Conservation (phyloP, 768 basidiomycete genomes). For the Termitomyces sp. region DNA sequence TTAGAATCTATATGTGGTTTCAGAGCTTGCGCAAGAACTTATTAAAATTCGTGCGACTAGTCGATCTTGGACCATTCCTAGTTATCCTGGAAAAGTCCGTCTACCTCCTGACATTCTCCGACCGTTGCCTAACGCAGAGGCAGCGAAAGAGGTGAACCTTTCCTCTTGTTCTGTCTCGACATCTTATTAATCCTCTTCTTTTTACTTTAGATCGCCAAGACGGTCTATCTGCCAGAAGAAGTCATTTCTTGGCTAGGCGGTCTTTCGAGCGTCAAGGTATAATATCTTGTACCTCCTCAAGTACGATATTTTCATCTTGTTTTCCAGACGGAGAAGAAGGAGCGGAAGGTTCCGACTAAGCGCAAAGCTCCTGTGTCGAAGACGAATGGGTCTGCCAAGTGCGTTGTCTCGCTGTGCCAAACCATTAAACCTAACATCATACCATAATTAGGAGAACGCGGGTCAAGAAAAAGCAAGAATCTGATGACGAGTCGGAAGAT, state of each 20-base stretch:
- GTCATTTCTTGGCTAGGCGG: slow-evolving; percentile 56
- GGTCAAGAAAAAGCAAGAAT: slow-evolving; percentile 26
- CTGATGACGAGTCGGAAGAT: slow-evolving; percentile 40
- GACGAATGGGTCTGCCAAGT: slow-evolving; percentile 50
- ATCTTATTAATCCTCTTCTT: not conserved
- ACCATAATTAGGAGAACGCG: slow-evolving; percentile 30
- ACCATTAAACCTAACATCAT: slow-evolving; percentile 1
- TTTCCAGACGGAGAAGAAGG: slow-evolving; percentile 36
- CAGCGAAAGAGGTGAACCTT: slow-evolving; percentile 51
- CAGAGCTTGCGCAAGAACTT: slow-evolving; percentile 87
- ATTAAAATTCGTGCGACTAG: slow-evolving; percentile 65
- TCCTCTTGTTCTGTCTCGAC: not conserved
- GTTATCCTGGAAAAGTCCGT: slow-evolving; percentile 76
- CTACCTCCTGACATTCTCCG: slow-evolving; percentile 82
- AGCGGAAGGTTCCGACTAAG: slow-evolving; percentile 47
- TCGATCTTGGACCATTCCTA: slow-evolving; percentile 72
- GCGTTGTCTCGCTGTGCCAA: slow-evolving; percentile 14
- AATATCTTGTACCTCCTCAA: slow-evolving; percentile 1
- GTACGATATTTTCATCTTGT: not conserved
- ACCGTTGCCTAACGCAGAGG: slow-evolving; percentile 61
- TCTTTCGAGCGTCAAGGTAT: slow-evolving; percentile 35
- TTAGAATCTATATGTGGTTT: slow-evolving; percentile 83
- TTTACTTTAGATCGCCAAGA: slow-evolving; percentile 54
- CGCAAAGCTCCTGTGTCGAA: slow-evolving; percentile 47
- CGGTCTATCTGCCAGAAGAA: slow-evolving; percentile 62